These are phyloP conservation scores for Hypericum perforatum DNA, from an alignment of 345 rosid species.

Conservation along the genomic window DNA sequence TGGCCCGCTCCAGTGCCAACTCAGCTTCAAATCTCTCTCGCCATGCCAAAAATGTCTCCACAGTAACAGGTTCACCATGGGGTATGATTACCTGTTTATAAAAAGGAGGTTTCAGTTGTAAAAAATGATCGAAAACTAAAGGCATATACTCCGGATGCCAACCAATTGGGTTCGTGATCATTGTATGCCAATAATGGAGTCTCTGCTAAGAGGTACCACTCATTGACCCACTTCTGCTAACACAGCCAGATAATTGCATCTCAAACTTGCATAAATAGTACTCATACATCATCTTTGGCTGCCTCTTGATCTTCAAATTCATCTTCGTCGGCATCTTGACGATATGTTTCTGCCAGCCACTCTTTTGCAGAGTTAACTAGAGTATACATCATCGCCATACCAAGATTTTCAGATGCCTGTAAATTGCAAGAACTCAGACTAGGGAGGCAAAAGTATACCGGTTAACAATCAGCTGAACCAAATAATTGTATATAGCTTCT, in stretches of 20 bases:
- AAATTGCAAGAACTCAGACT: conserved; percentile 10
- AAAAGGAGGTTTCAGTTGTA: conserved; percentile 4
- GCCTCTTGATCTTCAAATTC: conserved; percentile 39
- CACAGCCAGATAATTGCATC: neutral
- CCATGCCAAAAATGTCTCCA: conserved; percentile 90
- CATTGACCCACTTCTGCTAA: conserved; percentile 3
- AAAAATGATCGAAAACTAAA: neutral
- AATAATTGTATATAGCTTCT: conserved; percentile 1
- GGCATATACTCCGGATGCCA: neutral
- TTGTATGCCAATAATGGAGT: neutral
- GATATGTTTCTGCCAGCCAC: conserved; percentile 75
- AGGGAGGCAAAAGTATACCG: too few species aligned
- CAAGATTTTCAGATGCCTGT: conserved; percentile 89
- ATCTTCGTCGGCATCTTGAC: conserved; percentile 43
- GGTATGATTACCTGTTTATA: conserved; percentile 59
- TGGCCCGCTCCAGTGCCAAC: conserved; percentile 93
- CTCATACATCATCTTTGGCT: conserved; percentile 72
- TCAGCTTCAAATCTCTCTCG: conserved; percentile 96
- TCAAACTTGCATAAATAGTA: conserved; percentile 10
- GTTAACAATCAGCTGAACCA: conserved; percentile 6
- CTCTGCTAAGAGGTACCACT: neutral
- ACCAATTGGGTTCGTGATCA: neutral
- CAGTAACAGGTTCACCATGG: conserved; percentile 95
- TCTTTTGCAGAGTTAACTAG: conserved; percentile 81
- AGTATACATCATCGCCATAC: conserved; percentile 97